phyloP scores from a whole-genome alignment of 2,329 filamentous ascomycete species.

The Graphium sp. region DNA sequence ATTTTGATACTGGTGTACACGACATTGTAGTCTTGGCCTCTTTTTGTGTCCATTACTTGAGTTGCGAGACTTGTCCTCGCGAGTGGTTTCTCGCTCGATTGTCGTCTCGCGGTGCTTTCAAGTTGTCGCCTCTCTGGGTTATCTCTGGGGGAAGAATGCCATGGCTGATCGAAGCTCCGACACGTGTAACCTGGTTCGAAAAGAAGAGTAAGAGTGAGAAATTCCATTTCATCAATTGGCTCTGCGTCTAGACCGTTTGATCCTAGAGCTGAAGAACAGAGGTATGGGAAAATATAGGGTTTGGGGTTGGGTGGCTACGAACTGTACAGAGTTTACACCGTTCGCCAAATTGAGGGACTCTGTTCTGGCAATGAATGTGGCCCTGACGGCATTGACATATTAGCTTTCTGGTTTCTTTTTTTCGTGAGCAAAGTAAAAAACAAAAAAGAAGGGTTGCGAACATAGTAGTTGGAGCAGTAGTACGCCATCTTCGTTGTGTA shows the following conservation, averaged over 20 bases:
- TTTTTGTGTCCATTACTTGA: too few relatives aligned
- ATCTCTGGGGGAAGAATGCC: constrained; percentile 3
- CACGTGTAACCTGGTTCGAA: constrained; percentile 5
- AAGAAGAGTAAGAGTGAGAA: too few relatives aligned
- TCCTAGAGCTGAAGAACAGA: too few relatives aligned
- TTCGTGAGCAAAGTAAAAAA: not conserved
- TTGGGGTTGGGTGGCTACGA: constrained; percentile 7
- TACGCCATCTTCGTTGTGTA: constrained; percentile 16
- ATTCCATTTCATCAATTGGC: too few relatives aligned
- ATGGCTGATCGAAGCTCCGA: constrained; percentile 3
- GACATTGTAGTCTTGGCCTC: too few relatives aligned
- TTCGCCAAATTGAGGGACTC: constrained; percentile 17
- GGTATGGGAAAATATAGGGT: too few relatives aligned
- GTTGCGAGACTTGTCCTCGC: too few relatives aligned
- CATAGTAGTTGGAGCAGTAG: constrained; percentile 21
- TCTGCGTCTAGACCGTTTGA: too few relatives aligned
- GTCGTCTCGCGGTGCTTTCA: too few relatives aligned
- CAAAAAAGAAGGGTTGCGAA: constrained; percentile 7
- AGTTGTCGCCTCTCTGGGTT: not conserved
- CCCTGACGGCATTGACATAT: constrained; percentile 10
- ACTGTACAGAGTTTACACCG: constrained; percentile 18
- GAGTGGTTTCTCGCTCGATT: too few relatives aligned
- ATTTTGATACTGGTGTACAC: too few relatives aligned
- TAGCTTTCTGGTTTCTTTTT: not conserved
- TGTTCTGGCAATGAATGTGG: constrained; percentile 18